Conservation (phyloP, 208 protist species). For the Leishmania aethiopica region DNA sequence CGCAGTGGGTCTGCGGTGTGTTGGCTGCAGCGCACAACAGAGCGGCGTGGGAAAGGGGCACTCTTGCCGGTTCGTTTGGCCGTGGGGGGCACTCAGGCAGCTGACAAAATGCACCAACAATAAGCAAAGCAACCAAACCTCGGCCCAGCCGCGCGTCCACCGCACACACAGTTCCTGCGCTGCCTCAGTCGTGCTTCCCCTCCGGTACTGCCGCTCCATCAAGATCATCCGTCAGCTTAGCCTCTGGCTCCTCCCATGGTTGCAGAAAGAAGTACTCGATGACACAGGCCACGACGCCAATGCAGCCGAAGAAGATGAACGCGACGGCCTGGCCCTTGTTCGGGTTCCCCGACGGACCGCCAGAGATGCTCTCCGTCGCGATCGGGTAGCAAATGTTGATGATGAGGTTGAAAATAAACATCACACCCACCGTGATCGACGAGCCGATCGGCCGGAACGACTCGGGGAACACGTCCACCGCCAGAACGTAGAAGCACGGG, state of each 20-base stretch:
- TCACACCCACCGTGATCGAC: slow-evolving; percentile 40
- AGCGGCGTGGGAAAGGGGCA: not conserved
- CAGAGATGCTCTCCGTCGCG: slow-evolving; percentile 59
- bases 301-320: slow-evolving; percentile 69
- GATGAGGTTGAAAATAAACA: slow-evolving; percentile 66
- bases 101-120: not conserved
- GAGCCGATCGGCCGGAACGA: slow-evolving; percentile 63
- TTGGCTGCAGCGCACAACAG: not conserved
- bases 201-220: not conserved
- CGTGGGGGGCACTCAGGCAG: not conserved
- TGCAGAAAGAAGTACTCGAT: slow-evolving; percentile 58
- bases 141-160: not conserved
- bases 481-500: slow-evolving; percentile 61
- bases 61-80: not conserved
- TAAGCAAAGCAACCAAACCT: not conserved
- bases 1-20: not conserved
- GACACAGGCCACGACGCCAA: slow-evolving; percentile 46
- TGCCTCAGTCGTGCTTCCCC: not conserved
- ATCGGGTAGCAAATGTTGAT: slow-evolving; percentile 72
- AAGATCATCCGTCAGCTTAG: not conserved
- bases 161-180: not conserved
- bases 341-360: slow-evolving; percentile 54
- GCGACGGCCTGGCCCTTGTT: slow-evolving; percentile 64
- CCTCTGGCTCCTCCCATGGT: slow-evolving; percentile 26
- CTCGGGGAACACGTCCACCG: slow-evolving; percentile 63